These are phyloP conservation scores for Tulasnella sp. DNA, from an alignment of 768 basidiomycete species.

Conservation along the genomic window DNA sequence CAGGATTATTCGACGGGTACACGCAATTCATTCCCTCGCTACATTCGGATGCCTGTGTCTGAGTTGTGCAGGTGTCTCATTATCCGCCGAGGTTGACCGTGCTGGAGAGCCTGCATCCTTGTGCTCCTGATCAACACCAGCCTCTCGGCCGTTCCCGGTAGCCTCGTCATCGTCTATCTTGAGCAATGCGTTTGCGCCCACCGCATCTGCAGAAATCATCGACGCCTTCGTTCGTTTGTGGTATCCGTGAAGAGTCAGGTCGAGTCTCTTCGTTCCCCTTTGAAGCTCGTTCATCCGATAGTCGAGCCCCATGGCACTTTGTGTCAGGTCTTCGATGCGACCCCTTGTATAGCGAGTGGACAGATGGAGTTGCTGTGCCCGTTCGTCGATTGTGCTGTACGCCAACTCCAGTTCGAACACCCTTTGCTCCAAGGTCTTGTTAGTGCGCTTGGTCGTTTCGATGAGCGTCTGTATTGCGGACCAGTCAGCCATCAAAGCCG, in stretches of 20 bases:
- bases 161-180: neutral
- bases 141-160: neutral
- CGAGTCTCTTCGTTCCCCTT: neutral
- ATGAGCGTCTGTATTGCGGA: neutral
- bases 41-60: neutral
- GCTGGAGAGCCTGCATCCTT: neutral
- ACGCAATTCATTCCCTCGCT: neutral
- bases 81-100: neutral
- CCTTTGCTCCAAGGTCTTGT: neutral
- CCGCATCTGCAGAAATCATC: conserved; percentile 3
- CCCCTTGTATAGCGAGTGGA: neutral
- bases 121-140: too few species aligned
- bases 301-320: neutral
- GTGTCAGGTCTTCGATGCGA: conserved; percentile 2
- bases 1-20: too few species aligned
- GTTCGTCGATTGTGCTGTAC: conserved; percentile 5
- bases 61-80: neutral
- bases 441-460: neutral
- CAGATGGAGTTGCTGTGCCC: conserved; percentile 2
- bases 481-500: neutral
- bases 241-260: neutral
- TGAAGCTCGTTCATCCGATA: conserved; percentile 5
- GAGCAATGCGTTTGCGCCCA: neutral
- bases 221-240: neutral
- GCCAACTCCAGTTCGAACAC: conserved; percentile 1